These are phyloP conservation scores for Circinella umbellata DNA, from an alignment of 371 early-diverging fungal genomes.

Conservation along the genomic window DNA sequence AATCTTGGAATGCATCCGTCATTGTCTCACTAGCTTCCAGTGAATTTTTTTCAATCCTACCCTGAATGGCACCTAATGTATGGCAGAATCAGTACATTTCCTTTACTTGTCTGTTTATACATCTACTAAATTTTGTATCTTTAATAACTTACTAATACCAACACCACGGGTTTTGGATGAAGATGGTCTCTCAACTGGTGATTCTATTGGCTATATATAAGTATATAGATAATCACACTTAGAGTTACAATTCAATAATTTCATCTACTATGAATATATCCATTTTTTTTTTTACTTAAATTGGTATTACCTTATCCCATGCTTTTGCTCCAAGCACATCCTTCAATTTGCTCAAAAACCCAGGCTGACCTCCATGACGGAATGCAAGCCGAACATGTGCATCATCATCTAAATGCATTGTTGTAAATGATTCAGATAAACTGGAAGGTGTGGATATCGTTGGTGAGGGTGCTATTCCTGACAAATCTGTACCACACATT, in stretches of 20 bases:
- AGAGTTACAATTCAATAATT: not conserved
- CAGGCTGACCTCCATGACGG: constrained; percentile 69
- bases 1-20: constrained; percentile 82
- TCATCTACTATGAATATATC: not conserved
- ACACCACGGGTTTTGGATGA: constrained; percentile 29
- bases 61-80: constrained; percentile 74
- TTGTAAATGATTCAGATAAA: constrained; percentile 5
- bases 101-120: not conserved
- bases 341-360: constrained; percentile 67
- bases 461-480: constrained; percentile 6
- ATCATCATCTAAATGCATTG: constrained; percentile 9
- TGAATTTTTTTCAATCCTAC: constrained; percentile 66
- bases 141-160: constrained; percentile 45
- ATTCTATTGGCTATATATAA: constrained; percentile 4
- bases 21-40: constrained; percentile 72
- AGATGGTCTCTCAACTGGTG: constrained; percentile 12
- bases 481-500: constrained; percentile 71
- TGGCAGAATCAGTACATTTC: not conserved
- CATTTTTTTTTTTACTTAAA: not conserved
- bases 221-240: not conserved
- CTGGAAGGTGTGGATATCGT: constrained; percentile 14
- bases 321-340: constrained; percentile 57
- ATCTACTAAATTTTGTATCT: not conserved
- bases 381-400: constrained; percentile 75
- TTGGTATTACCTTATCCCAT: constrained; percentile 60